Evolutionary conservation across 352 stramenopile species (phyloP), one percentile per base, ranked within the genome.

Genomic region (Phytopythium helicoides): DNA sequence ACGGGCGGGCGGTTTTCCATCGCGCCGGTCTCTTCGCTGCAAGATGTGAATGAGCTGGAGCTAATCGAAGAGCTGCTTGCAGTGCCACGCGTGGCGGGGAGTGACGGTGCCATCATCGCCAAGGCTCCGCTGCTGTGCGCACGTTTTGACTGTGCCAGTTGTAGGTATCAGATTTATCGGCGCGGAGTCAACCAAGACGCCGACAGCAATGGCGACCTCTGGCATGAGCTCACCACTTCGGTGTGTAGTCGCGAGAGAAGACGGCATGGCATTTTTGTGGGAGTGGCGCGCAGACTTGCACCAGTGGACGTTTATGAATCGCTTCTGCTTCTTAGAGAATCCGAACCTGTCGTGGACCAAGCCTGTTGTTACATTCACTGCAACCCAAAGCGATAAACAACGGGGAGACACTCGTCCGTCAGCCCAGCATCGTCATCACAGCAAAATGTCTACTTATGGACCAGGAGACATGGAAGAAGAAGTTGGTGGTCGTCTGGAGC

Each of bases 231-330:
- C 40, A n/a, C 62, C 56, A 11, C 64, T 95, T 55, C 70, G 86
- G 33, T 95, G 83, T 56, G 58, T 95, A 0, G 71, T 93, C 23
- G 81, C 82, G 10, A 67, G 78, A 16, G 76, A 91, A 47, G 86
- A 95, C 52, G 86, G 86, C 22, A 76, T 87, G 67, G 81, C 73
- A 33, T 92, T 85, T 61, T 50, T 94, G 18, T 95, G 86, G 86
- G 83, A 95, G 45, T 95, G 86, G 86, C 73, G 83, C 36, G 64
- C 59, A 7, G 83, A 95, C 59, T 55, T 91, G 34, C 71, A 82
- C 47, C 74, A 83, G 47, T 95, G 83, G 86, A 83, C 76, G 10
- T 95, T 86, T 68, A 56, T 94, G 14, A 95, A 93, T 58, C 64
- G 70, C 31, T 81, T 93, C 46, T 87, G 76, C 56, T 90, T 93